Evolutionary conservation across 768 basidiomycete genomes (phyloP), one percentile per base, ranked within the genome.

Genomic region (Xanthoconium stramineum): DNA sequence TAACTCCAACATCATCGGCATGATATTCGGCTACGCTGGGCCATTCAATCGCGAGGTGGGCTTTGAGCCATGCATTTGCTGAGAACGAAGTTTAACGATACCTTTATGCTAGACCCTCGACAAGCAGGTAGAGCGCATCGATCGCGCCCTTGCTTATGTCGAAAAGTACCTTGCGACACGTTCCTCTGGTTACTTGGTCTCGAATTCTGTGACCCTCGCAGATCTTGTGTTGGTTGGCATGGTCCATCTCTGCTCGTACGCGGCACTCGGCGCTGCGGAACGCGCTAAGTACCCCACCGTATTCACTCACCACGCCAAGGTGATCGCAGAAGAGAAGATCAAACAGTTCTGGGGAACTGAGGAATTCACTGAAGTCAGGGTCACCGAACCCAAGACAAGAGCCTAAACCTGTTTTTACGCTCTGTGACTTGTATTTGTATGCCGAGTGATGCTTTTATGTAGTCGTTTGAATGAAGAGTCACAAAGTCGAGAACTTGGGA

Each of bases 301-400:
- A 0, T 65, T 59, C 37, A 48, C 55, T 5, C 59, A 65, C 24
- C 61, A 46, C 24, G 47, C 35, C 11, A 67, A 47, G n/a, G 67
- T 67, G 53, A 53, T 62, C 0, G 47, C 3, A 10, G 53, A 65
- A 3, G 58, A 55, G 33, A 52, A 9, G 57, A 17, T 64, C 3
- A 55, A 61, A 11, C 29, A 55, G 8, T 47, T 52, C 11, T 61
- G 55, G 56, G 50, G 53, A 8, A 64, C 50, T 8, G 32, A 45
- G 8, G 10, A 4, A 14, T 64, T 65, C 19, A 44, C 52, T 1
- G 57, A 64, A 9, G 53, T 42, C 0, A 47, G 44, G 1, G 4
- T 42, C 13, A 55, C 48, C 0, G 55, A 64, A 45, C 50, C 57
- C 4, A 57, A 7, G 43, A 24, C 24, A 24, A 24, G 24, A 24